Evolutionary conservation across 2,329 filamentous ascomycete genomes (phyloP).

Genomic region (Fusarium sacchari): DNA sequence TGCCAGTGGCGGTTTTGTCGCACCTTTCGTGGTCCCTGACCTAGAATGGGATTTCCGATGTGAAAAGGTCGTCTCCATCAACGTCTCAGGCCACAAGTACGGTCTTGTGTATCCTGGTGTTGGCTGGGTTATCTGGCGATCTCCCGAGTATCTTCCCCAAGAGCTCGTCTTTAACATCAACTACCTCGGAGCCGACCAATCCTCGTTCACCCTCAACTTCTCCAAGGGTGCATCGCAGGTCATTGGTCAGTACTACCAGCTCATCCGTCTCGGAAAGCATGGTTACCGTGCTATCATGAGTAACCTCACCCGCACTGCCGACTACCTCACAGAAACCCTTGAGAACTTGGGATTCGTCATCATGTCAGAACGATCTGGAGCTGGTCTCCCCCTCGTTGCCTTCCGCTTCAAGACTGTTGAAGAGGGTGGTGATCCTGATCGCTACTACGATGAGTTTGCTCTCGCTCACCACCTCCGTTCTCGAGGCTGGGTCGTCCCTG

Average conservation of each 20-base stretch:
- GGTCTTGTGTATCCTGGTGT: conserved; percentile 86
- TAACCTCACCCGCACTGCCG: conserved; percentile 88
- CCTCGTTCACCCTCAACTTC: conserved; percentile 97
- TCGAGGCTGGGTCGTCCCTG: conserved; percentile 91
- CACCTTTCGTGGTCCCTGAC: conserved; percentile 86
- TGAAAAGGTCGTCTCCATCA: conserved; percentile 90
- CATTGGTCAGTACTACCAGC: conserved; percentile 97
- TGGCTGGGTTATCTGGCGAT: conserved; percentile 92
- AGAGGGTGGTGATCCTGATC: conserved; percentile 59
- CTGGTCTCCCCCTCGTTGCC: conserved; percentile 88
- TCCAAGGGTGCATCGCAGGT: conserved; percentile 94
- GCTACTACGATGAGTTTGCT: conserved; percentile 77
- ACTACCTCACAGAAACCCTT: conserved; percentile 83
- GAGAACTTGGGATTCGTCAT: conserved; percentile 83
- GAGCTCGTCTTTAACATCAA: conserved; percentile 99
- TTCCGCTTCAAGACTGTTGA: conserved; percentile 76
- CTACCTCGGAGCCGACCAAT: conserved; percentile 94
- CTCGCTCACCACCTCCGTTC: conserved; percentile 87
- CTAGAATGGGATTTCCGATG: conserved; percentile 93
- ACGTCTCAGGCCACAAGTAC: conserved; percentile 91
- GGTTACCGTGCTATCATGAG: conserved; percentile 94
- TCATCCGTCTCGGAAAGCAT: conserved; percentile 92
- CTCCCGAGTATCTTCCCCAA: conserved; percentile 82
- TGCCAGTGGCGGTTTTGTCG: conserved; percentile 91
- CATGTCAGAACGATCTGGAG: conserved; percentile 82